Evolutionary conservation across 164 flowering plant species (phyloP).

Genomic region (Annona cherimola): DNA sequence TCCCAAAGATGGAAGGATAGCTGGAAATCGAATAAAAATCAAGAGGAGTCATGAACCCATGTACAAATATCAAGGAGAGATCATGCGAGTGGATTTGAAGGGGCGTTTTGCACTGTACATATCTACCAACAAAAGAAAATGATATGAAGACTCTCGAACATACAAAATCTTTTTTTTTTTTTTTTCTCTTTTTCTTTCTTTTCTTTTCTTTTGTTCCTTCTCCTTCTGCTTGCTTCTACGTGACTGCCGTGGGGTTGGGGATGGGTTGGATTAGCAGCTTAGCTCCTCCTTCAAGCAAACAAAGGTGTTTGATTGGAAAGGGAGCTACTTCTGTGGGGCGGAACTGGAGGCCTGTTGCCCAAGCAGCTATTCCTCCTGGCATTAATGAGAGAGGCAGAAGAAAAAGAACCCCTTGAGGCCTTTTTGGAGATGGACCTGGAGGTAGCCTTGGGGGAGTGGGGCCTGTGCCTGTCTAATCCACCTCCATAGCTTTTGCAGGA

Average conservation of each 20-base stretch:
- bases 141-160: neutral
- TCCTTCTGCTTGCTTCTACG: neutral
- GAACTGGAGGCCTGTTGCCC: constrained; percentile 37
- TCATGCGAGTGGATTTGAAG: neutral
- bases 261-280: neutral
- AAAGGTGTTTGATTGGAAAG: constrained; percentile 8
- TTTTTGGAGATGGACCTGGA: constrained; percentile 49
- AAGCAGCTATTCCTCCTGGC: constrained; percentile 24
- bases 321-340: constrained; percentile 15
- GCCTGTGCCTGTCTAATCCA: constrained; percentile 38
- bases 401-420: constrained; percentile 33
- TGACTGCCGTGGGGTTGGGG: neutral
- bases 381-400: constrained; percentile 13
- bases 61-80: too few species aligned
- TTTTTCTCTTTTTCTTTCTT: neutral
- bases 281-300: constrained; percentile 6
- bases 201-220: neutral
- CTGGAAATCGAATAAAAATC: too few species aligned
- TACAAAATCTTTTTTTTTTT: neutral
- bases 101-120: neutral
- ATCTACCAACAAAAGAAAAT: neutral
- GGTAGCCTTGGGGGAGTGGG: constrained; percentile 30
- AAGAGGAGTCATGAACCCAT: too few species aligned
- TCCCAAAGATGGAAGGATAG: too few species aligned
- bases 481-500: constrained; percentile 56